phyloP scores from a whole-genome alignment of 2,329 filamentous ascomycete genomes.

The Xylaria sp. region DNA sequence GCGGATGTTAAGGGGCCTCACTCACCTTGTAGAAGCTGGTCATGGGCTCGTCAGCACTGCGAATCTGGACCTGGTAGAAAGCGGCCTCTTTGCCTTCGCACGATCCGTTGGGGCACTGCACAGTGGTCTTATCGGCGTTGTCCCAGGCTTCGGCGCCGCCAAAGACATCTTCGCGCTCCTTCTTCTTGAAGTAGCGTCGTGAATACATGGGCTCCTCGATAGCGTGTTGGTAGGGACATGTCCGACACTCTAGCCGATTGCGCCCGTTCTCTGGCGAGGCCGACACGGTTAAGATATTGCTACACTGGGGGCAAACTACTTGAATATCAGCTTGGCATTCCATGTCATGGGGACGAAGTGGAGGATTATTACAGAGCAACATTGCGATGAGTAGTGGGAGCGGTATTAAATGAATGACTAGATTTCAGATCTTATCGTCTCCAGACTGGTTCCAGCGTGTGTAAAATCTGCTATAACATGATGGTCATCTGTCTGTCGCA shows the following conservation, averaged over 20 bases:
- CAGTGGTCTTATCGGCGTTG: constrained; percentile 83
- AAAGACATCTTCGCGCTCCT: constrained; percentile 88
- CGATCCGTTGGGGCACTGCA: constrained; percentile 80
- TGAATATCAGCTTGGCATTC: constrained; percentile 12
- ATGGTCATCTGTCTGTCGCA: constrained; percentile 8
- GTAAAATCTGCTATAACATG: constrained; percentile 32
- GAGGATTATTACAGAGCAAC: constrained; percentile 65
- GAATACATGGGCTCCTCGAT: constrained; percentile 80
- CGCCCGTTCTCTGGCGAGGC: constrained; percentile 55
- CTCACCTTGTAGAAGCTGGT: constrained; percentile 89
- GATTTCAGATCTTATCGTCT: neutral
- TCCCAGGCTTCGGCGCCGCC: constrained; percentile 89
- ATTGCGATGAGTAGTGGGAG: constrained; percentile 50
- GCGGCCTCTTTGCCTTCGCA: constrained; percentile 87
- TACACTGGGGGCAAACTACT: constrained; percentile 78
- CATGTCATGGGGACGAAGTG: neutral
- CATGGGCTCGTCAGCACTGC: constrained; percentile 98
- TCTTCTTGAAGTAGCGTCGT: constrained; percentile 83
- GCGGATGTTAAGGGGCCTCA: neutral
- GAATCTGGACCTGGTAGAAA: constrained; percentile 96
- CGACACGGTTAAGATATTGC: constrained; percentile 81
- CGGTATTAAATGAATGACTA: neutral
- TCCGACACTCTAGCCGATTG: constrained; percentile 94
- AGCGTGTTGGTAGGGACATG: constrained; percentile 89
- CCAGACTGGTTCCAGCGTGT: neutral